Evolutionary conservation across 306 rosid genomes (phyloP).

Genomic region (Elaeagnus macrophylla): DNA sequence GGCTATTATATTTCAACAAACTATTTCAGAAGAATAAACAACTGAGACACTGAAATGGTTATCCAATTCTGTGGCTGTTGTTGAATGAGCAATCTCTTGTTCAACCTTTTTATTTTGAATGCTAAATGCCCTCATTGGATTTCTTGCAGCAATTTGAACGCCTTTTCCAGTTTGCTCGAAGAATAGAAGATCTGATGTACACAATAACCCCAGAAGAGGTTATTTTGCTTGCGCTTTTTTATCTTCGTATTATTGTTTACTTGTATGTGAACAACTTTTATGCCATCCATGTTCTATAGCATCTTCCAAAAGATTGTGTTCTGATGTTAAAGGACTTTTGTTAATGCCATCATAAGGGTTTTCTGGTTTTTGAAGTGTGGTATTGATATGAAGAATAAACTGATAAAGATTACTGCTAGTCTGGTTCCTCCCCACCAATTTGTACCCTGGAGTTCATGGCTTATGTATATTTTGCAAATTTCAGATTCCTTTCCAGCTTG

Average conservation of each 20-base stretch:
- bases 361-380: too few species aligned
- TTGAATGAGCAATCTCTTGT: too few species aligned
- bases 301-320: too few species aligned
- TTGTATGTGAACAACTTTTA: background rate
- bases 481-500: slow-evolving; percentile 94
- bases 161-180: slow-evolving; percentile 86
- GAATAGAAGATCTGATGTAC: slow-evolving; percentile 75
- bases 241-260: background rate
- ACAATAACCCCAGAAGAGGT: slow-evolving; percentile 90
- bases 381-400: too few species aligned
- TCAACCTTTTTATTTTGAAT: too few species aligned
- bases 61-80: too few species aligned
- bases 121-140: background rate
- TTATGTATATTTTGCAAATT: slow-evolving; percentile 25
- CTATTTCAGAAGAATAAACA: too few species aligned
- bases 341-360: too few species aligned
- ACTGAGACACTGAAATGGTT: too few species aligned
- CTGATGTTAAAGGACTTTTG: too few species aligned
- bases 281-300: too few species aligned
- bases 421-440: background rate
- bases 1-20: background rate
- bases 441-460: slow-evolving; percentile 1
- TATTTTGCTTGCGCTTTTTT: slow-evolving; percentile 12
- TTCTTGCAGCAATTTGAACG: slow-evolving; percentile 87
- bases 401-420: too few species aligned